Evolutionary conservation across 1,139 yeast genomes (phyloP), one percentile per base, ranked within the genome.

Genomic region (Saccharomyces hybrid): DNA sequence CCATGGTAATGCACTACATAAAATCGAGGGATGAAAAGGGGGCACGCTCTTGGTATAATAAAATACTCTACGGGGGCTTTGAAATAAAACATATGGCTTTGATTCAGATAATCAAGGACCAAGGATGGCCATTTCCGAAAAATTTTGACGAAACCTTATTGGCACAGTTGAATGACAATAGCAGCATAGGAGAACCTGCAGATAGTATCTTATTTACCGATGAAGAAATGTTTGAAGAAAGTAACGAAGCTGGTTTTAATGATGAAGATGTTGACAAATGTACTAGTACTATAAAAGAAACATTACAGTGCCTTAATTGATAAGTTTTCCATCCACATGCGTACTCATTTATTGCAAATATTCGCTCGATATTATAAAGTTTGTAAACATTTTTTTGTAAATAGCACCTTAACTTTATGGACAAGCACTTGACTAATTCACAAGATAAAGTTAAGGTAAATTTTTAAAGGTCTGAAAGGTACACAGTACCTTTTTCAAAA

Each of bases 41-140:
- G 14, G 70, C 71, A 2, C 52, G 59, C n/a, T n/a, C 54, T 5
- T 68, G 71, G 71, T 68, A 65, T 48, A 31, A 57, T 29, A 64
- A 59, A 48, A 60, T 66, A 8, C 23, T 59, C 5, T 44, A 53
- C 13, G 63, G 61, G 7, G 60, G 62, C 2, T 67, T 61, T 44
- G 55, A 59, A 20, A 49, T 67, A 5, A 59, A 53, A n/a, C 66
- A 66, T 52, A 46, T 47, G 23, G 32, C 52, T 2, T 44, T 67
- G 23, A 55, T 66, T n/a, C 49, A 58, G 38, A 52, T 56, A 5
- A 58, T 63, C 1, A 46, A 53, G 13, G 53, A 53, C 41, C 53
- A 62, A 29, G 57, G 54, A 9, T 67, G 71, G 71, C 58, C 59
- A 25, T 53, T 63, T 7, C 69, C 69, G 4, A 38, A 44, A 20